Evolutionary conservation across 2,329 filamentous ascomycete genomes (phyloP).

Genomic region (Lasiodiplodia theobromae): DNA sequence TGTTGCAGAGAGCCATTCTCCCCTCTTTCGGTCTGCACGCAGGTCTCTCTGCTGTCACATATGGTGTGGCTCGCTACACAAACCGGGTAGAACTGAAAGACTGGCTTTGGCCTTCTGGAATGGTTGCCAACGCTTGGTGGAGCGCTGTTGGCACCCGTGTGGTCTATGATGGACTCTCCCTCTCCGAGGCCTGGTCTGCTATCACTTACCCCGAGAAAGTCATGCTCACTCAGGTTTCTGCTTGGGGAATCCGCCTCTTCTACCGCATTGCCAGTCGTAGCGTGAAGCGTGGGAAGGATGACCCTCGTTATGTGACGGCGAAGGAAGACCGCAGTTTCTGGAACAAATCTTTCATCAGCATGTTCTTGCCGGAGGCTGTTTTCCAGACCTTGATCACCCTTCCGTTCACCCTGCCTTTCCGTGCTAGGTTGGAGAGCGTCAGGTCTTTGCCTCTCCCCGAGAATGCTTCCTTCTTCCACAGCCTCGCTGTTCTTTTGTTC

Average conservation of each 20-base stretch:
- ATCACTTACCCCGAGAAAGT: slow-evolving; percentile 63
- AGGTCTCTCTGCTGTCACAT: slow-evolving; percentile 60
- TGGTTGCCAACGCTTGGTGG: slow-evolving; percentile 67
- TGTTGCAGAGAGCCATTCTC: slow-evolving; percentile 61
- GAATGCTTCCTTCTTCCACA: slow-evolving; percentile 46
- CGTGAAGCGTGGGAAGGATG: slow-evolving; percentile 60
- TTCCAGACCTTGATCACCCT: slow-evolving; percentile 64
- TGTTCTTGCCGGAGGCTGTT: slow-evolving; percentile 66
- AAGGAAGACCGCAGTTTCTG: slow-evolving; percentile 64
- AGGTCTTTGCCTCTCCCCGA: slow-evolving; percentile 32
- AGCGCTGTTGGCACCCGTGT: slow-evolving; percentile 63
- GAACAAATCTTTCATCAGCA: slow-evolving; percentile 61
- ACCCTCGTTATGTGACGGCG: slow-evolving; percentile 60
- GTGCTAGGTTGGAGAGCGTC: slow-evolving; percentile 40
- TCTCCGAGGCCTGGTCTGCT: slow-evolving; percentile 55
- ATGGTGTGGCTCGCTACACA: slow-evolving; percentile 59
- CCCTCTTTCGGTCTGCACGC: slow-evolving; percentile 64
- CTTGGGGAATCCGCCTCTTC: slow-evolving; percentile 65
- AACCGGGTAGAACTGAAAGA: slow-evolving; percentile 67
- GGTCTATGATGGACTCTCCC: slow-evolving; percentile 55
- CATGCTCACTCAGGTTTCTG: slow-evolving; percentile 62
- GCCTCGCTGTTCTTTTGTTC: slow-evolving; percentile 62
- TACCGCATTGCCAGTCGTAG: slow-evolving; percentile 61
- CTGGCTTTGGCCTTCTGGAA: slow-evolving; percentile 63
- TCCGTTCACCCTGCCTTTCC: slow-evolving; percentile 64